Conservation (phyloP, 2,329 filamentous ascomycete species). For the Botrytis byssoidea region DNA sequence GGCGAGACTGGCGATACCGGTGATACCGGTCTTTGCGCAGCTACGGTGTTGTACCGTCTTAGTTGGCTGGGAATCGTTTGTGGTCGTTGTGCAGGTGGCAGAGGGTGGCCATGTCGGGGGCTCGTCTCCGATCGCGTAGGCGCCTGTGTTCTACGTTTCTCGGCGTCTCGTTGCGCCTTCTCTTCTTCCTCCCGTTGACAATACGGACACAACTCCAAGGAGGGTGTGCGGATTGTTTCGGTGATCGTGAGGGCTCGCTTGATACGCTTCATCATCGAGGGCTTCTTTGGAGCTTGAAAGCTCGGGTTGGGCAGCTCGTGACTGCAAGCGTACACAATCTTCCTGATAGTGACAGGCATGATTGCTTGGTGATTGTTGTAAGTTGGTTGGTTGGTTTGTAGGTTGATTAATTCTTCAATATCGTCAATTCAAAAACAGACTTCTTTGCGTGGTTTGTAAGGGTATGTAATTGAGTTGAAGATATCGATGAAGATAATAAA, state of each 20-base stretch:
- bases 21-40: background rate
- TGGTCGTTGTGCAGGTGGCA: too few relatives aligned
- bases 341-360: background rate
- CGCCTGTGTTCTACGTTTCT: background rate
- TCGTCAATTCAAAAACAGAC: background rate
- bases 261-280: fast-evolving
- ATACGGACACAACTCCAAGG: background rate
- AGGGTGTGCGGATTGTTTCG: background rate
- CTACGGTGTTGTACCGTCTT: background rate
- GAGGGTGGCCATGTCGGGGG: fast-evolving
- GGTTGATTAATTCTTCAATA: too few relatives aligned
- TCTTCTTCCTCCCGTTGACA: background rate
- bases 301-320: background rate
- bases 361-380: background rate
- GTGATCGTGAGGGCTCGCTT: background rate
- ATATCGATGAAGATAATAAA: background rate
- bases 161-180: background rate
- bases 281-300: background rate
- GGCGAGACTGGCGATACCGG: background rate
- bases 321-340: background rate
- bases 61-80: fast-evolving
- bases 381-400: too few relatives aligned
- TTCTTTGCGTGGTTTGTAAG: background rate
- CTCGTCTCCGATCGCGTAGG: background rate
- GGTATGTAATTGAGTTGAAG: background rate